Conservation (phyloP, 2,329 filamentous ascomycete species). For the Fusarium citri region DNA sequence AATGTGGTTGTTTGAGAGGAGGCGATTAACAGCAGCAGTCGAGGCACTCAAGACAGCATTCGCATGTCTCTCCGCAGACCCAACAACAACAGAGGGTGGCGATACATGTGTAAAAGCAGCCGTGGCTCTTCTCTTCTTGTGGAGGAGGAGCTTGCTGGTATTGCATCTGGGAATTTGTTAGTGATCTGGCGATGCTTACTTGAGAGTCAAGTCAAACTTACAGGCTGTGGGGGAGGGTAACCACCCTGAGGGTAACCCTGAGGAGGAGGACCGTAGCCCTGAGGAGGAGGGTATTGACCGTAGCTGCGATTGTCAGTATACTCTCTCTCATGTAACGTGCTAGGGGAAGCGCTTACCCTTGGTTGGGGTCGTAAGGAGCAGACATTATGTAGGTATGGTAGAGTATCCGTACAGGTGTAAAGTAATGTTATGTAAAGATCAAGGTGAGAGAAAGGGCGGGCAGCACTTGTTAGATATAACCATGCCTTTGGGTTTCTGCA, state of each 20-base stretch:
- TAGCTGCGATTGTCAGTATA: conserved; percentile 28
- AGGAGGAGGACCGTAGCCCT: conserved; percentile 47
- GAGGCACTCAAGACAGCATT: conserved; percentile 57
- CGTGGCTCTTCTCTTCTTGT: conserved; percentile 55
- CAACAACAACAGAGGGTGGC: conserved; percentile 59
- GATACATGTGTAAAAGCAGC: conserved; percentile 55
- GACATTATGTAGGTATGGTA: conserved; percentile 32
- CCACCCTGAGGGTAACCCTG: conserved; percentile 27
- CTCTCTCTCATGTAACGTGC: no score
- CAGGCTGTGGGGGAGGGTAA: conserved; percentile 35
- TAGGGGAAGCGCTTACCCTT: conserved; percentile 1
- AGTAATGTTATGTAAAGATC: not conserved
- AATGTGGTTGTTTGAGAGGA: not conserved
- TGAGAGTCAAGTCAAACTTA: conserved; percentile 20
- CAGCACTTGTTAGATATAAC: conserved; percentile 25
- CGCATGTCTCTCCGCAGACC: conserved; percentile 58
- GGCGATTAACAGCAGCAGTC: conserved; percentile 53
- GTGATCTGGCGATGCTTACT: conserved; percentile 5
- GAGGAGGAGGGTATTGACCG: conserved; percentile 33
- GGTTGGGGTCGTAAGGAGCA: conserved; percentile 32
- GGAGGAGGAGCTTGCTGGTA: conserved; percentile 51
- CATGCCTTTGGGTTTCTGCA: not conserved
- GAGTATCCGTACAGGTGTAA: not conserved
- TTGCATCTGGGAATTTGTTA: conserved; percentile 45
- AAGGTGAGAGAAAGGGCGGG: not conserved